Conservation (phyloP, 75 land plant species). For the Pinus taeda region DNA sequence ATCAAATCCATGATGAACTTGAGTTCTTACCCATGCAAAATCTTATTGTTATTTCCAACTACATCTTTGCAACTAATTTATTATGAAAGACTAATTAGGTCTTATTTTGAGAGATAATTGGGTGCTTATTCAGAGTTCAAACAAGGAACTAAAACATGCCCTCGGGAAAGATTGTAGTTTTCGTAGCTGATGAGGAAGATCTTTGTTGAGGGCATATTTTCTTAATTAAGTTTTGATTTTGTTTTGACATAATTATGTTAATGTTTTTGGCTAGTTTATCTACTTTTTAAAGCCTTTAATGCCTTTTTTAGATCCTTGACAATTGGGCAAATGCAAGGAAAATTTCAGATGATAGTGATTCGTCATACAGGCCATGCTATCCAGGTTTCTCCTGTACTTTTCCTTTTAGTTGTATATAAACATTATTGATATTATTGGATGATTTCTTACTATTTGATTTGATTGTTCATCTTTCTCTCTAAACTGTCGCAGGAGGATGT, state of each 20-base stretch:
- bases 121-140: not conserved
- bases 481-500: conserved; percentile 76
- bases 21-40: too few species aligned
- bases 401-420: not conserved
- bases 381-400: conserved; percentile 52
- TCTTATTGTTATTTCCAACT: too few species aligned
- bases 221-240: not conserved
- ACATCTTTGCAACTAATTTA: too few species aligned
- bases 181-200: not conserved
- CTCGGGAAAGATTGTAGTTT: not conserved
- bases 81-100: too few species aligned
- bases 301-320: conserved; percentile 65
- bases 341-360: conserved; percentile 95
- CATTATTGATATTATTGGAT: not conserved
- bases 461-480: not conserved
- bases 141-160: not conserved
- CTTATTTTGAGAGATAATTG: not conserved
- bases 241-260: not conserved
- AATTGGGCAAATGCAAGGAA: conserved; percentile 99
- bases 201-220: not conserved
- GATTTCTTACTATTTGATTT: not conserved
- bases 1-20: too few species aligned
- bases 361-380: conserved; percentile 97
- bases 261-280: not conserved
- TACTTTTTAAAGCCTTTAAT: not conserved